A percentile compares a stretch with the other conserved stretches of the same genome.
Conservation (phyloP, 1,284 basidiomycete genomes). For the Ustilago shanxiensis region DNA sequence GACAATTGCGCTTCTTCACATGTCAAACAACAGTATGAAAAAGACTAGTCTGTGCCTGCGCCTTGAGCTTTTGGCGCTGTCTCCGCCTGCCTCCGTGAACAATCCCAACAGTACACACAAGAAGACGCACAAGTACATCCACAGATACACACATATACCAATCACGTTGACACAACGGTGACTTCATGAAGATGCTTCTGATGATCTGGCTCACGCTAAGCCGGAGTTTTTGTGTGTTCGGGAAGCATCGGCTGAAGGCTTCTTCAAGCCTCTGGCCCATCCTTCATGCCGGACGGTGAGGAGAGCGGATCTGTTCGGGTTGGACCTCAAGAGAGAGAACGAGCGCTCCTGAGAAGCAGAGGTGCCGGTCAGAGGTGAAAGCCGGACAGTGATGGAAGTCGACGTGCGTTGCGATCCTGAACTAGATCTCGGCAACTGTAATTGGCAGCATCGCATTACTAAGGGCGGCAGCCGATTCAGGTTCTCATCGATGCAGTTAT, state of each 20-base stretch:
- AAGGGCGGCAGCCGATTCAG: constrained; percentile 27
- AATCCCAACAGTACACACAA: too few species aligned
- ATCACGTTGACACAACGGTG: too few species aligned
- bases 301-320: not conserved
- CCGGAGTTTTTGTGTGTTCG: too few species aligned
- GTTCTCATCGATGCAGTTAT: constrained; percentile 11
- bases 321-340: not conserved
- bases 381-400: not conserved
- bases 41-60: not conserved
- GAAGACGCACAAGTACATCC: too few species aligned
- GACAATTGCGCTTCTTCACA: too few species aligned
- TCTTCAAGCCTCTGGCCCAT: too few species aligned
- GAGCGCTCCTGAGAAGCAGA: constrained; percentile 17
- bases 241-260: too few species aligned
- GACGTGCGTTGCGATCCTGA: constrained; percentile 30
- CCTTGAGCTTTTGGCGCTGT: not conserved
- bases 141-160: too few species aligned
- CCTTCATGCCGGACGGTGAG: not conserved
- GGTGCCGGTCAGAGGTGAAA: constrained; percentile 16
- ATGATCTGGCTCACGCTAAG: not conserved
- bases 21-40: constrained; percentile 10
- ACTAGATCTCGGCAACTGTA: constrained; percentile 29
- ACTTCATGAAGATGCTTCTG: not conserved
- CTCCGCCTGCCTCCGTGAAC: not conserved
- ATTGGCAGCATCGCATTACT: constrained; percentile 19